A percentile compares a stretch with the other conserved stretches of the same genome.
Conservation (phyloP, 768 basidiomycete species). For the Amanita phalloides region DNA sequence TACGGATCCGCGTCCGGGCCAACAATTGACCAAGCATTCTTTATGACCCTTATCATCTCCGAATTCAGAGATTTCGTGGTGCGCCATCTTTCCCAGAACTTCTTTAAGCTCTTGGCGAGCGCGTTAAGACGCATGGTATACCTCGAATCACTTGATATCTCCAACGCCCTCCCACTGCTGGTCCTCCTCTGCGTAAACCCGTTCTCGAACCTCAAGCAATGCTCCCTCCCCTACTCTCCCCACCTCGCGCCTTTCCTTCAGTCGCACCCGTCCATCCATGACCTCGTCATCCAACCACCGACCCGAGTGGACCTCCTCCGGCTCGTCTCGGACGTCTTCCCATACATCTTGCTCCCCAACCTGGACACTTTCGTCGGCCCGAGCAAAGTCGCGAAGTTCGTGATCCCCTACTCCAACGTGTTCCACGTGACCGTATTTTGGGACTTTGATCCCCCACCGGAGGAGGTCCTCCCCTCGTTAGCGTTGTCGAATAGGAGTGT, state of each 20-base stretch:
- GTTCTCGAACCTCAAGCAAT: slow-evolving; percentile 7
- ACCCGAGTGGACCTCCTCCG: neutral
- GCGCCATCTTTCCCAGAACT: slow-evolving; percentile 3
- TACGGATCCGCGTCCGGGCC: neutral
- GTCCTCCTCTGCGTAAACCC: slow-evolving; percentile 1
- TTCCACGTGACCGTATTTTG: slow-evolving; percentile 7
- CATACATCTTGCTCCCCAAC: slow-evolving; percentile 2
- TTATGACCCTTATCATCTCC: neutral
- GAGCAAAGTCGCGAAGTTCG: slow-evolving; percentile 6
- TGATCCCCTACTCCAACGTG: slow-evolving; percentile 8
- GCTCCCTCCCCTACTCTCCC: slow-evolving; percentile 7
- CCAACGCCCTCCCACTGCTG: slow-evolving; percentile 1
- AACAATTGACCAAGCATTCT: neutral
- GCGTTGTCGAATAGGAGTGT: slow-evolving; percentile 2
- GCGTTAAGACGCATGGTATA: slow-evolving; percentile 5
- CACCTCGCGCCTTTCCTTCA: slow-evolving; percentile 6
- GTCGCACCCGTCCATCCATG: slow-evolving; percentile 1
- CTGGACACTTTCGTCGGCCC: slow-evolving; percentile 8
- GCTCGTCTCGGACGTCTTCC: neutral
- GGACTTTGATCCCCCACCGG: slow-evolving; percentile 4
- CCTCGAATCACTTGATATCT: slow-evolving; percentile 8
- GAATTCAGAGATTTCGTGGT: slow-evolving; percentile 4
- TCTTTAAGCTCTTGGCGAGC: slow-evolving; percentile 7
- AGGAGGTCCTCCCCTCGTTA: slow-evolving; percentile 3
- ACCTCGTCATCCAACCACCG: slow-evolving; percentile 7